phyloP scores from a whole-genome alignment of 768 basidiomycete genomes.

The Phlebiopsis flavidoalba region DNA sequence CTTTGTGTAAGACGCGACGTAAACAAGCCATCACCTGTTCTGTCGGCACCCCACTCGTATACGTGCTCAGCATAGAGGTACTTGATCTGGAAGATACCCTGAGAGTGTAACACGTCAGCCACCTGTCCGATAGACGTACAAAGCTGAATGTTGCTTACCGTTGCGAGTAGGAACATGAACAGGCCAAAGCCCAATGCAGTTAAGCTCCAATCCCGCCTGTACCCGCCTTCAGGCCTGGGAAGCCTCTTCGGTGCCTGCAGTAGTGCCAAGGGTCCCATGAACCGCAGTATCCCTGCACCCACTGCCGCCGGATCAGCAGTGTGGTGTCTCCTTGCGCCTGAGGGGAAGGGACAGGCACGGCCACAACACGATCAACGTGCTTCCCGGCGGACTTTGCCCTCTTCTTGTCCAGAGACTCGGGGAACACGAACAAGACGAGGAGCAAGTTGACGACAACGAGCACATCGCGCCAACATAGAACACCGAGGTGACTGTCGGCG shows the following conservation, averaged over 20 bases:
- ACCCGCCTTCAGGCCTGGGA: conserved; percentile 32
- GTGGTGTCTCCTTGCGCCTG: not conserved
- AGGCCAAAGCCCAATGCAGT: conserved; percentile 59
- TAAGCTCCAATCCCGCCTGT: conserved; percentile 67
- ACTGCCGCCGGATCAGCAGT: not conserved
- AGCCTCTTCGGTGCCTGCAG: conserved; percentile 53
- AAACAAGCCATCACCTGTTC: conserved; percentile 36
- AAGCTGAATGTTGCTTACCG: conserved; percentile 37
- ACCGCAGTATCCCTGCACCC: conserved; percentile 25
- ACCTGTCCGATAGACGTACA: not conserved
- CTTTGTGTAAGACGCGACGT: not conserved
- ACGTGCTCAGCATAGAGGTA: conserved; percentile 75
- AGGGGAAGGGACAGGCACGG: conserved; percentile 27
- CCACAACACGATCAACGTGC: not conserved
- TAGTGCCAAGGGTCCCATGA: conserved; percentile 62
- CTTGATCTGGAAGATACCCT: conserved; percentile 72
- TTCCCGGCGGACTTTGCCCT: conserved; percentile 34
- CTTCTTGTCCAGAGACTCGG: conserved; percentile 41
- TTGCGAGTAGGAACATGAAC: conserved; percentile 60
- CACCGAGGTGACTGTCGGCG: conserved; percentile 39
- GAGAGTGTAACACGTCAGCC: not conserved
- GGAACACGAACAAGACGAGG: conserved; percentile 51
- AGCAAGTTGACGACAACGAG: conserved; percentile 46
- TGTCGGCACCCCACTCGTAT: conserved; percentile 64
- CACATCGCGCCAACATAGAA: conserved; percentile 49